These are phyloP conservation scores for Colletotrichum sp. DNA, from an alignment of 2,329 filamentous ascomycete species.

Conservation along the genomic window DNA sequence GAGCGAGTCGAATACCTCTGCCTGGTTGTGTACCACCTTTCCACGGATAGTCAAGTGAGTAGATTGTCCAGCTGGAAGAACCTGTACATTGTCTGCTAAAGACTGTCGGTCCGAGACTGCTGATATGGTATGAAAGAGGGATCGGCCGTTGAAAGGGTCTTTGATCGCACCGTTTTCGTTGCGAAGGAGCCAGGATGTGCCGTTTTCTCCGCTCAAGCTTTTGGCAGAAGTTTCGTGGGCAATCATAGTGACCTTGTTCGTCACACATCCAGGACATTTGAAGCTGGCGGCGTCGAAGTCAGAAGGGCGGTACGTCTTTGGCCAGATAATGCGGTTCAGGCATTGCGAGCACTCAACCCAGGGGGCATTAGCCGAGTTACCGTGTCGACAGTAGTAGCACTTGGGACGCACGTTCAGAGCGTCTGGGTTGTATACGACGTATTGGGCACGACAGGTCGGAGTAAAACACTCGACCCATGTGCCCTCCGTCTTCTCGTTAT, in stretches of 20 bases:
- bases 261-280: conserved; percentile 44
- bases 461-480: conserved; percentile 53
- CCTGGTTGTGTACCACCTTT: conserved; percentile 46
- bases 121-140: conserved; percentile 42
- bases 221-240: conserved; percentile 39
- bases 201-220: conserved; percentile 44
- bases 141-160: conserved; percentile 40
- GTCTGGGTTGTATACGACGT: conserved; percentile 50
- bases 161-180: conserved; percentile 39
- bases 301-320: conserved; percentile 42
- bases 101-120: conserved; percentile 30
- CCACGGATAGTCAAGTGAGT: conserved; percentile 34
- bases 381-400: conserved; percentile 51
- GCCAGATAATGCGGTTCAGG: conserved; percentile 51
- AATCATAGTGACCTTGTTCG: conserved; percentile 37
- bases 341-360: conserved; percentile 49
- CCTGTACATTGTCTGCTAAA: conserved; percentile 38
- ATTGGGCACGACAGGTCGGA: conserved; percentile 49
- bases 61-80: conserved; percentile 31
- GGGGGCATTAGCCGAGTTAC: conserved; percentile 32
- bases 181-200: conserved; percentile 45
- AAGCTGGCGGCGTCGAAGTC: conserved; percentile 35
- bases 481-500: conserved; percentile 33
- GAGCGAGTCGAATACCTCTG: conserved; percentile 37
- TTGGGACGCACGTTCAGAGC: conserved; percentile 48